phyloP scores from a whole-genome alignment of 805 yeast species.

The Metschnikowia gelsemii region DNA sequence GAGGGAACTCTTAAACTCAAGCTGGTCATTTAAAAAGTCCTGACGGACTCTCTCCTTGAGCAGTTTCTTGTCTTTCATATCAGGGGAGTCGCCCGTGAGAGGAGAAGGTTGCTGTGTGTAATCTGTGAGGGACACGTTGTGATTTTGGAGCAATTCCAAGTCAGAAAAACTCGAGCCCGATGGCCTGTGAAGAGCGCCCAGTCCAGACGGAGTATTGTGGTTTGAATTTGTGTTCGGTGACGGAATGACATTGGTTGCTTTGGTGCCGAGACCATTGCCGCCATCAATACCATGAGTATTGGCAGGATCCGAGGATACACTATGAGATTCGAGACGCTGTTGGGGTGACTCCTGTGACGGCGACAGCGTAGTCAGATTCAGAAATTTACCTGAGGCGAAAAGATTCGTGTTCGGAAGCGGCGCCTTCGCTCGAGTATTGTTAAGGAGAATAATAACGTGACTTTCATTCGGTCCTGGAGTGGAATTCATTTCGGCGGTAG shows the following conservation, averaged over 20 bases:
- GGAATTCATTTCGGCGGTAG: too few species aligned
- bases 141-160: constrained; percentile 12
- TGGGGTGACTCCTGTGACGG: constrained; percentile 11
- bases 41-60: constrained; percentile 8
- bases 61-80: constrained; percentile 13
- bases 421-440: constrained; percentile 52
- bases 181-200: constrained; percentile 4
- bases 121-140: constrained; percentile 11
- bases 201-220: constrained; percentile 28
- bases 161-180: constrained; percentile 10
- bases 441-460: constrained; percentile 51
- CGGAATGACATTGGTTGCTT: constrained; percentile 20
- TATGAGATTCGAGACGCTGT: not conserved
- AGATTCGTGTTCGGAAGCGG: constrained; percentile 42
- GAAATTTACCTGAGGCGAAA: too few species aligned
- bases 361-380: constrained; percentile 17
- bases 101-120: constrained; percentile 29
- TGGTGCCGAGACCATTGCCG: not conserved
- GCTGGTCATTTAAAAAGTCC: constrained; percentile 9
- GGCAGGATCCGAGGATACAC: not conserved
- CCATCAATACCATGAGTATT: too few species aligned
- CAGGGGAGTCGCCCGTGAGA: constrained; percentile 23
- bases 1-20: constrained; percentile 13
- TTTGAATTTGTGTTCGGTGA: constrained; percentile 28
- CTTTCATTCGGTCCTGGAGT: constrained; percentile 46